Percentiles rank a stretch among this genome's conserved stretches.
Evolutionary conservation across 192 early-diverging fungal species (phyloP).

Genomic region (Linnemannia hyalina): DNA sequence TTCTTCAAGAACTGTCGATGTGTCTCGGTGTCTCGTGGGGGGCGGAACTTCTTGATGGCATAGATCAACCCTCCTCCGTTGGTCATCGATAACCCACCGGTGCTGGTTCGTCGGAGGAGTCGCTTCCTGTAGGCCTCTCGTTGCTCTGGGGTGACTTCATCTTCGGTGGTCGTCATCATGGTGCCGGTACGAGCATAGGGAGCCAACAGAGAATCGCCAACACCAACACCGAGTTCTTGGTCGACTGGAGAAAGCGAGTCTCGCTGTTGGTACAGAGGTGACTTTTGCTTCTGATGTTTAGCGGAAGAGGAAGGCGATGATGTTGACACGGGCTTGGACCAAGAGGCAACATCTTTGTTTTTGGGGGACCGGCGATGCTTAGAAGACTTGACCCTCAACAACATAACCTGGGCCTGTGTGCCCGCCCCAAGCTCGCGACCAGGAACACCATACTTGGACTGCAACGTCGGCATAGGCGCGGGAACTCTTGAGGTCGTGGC

Average conservation of each 20-base stretch:
- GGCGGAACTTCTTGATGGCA: conserved; percentile 79
- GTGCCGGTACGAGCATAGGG: conserved; percentile 26
- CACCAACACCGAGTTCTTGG: background rate
- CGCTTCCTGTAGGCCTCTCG: conserved; percentile 38
- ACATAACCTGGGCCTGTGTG: conserved; percentile 50
- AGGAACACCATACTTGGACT: conserved; percentile 51
- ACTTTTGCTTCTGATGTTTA: background rate
- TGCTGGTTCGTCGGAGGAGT: conserved; percentile 34
- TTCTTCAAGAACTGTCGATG: conserved; percentile 96
- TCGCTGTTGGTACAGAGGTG: background rate
- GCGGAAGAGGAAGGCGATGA: background rate
- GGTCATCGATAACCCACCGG: conserved; percentile 21
- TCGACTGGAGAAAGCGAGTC: background rate
- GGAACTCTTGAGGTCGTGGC: conserved; percentile 9
- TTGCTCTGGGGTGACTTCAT: conserved; percentile 47
- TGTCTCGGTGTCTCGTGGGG: conserved; percentile 79
- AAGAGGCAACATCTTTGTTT: background rate
- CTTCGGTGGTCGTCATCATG: conserved; percentile 37
- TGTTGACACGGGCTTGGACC: background rate
- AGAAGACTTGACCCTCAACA: conserved; percentile 35
- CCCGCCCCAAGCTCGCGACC: conserved; percentile 42
- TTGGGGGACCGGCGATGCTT: conserved; percentile 17
- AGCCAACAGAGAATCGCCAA: background rate
- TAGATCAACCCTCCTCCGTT: conserved; percentile 64
- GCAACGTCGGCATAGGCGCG: conserved; percentile 26